Conservation (phyloP, 306 rosid genomes). For the Bauhinia variegata region DNA sequence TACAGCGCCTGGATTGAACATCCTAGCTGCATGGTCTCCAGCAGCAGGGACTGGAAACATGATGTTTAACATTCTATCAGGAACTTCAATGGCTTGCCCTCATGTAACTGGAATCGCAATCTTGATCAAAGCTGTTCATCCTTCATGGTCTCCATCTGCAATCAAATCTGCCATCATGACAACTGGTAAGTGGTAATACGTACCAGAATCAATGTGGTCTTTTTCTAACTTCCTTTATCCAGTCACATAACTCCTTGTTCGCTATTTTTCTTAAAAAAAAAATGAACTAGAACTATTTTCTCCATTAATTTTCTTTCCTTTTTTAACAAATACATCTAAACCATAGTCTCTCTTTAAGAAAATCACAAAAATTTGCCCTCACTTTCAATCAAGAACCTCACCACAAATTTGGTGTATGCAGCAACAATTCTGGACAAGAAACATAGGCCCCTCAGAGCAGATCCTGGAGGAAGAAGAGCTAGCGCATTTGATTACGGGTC, state of each 20-base stretch:
- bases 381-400: constrained; percentile 33
- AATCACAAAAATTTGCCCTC: background rate
- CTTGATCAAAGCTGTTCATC: constrained; percentile 72
- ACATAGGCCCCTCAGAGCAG: constrained; percentile 53
- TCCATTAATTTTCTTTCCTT: background rate
- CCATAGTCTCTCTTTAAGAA: too few relatives aligned
- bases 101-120: constrained; percentile 84
- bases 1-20: constrained; percentile 80
- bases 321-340: too few relatives aligned
- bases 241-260: background rate
- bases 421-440: constrained; percentile 72
- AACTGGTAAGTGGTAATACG: constrained; percentile 67
- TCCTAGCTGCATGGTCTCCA: constrained; percentile 88
- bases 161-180: constrained; percentile 87
- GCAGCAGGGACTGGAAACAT: constrained; percentile 50
- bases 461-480: constrained; percentile 65
- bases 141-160: constrained; percentile 77
- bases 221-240: too few relatives aligned
- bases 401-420: constrained; percentile 45
- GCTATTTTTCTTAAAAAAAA: constrained; percentile 20
- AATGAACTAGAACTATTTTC: constrained; percentile 11
- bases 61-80: constrained; percentile 66
- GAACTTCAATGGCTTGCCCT: constrained; percentile 91
- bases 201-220: background rate
- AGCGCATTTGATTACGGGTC: constrained; percentile 79